Percentiles rank a stretch among this genome's conserved stretches.
phyloP scores from a whole-genome alignment of 352 stramenopile genomes.

The Phytophthora pini region DNA sequence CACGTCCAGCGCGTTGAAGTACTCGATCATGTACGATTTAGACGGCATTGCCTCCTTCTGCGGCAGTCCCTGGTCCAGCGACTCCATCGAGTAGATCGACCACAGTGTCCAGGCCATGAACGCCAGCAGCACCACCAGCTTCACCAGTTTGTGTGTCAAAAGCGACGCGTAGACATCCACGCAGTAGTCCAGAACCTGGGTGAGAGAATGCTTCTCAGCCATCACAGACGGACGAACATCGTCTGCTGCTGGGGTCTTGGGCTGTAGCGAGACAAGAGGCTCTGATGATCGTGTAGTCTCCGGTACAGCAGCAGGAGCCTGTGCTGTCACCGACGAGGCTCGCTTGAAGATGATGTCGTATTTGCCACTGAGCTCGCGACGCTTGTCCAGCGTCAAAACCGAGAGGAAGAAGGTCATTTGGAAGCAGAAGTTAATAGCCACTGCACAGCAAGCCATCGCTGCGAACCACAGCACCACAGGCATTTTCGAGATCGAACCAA shows the following conservation, averaged over 20 bases:
- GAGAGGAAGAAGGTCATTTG: constrained; percentile 69
- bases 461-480: constrained; percentile 71
- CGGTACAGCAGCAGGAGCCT: constrained; percentile 7
- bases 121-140: constrained; percentile 47
- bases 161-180: constrained; percentile 58
- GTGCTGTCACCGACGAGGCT: constrained; percentile 16
- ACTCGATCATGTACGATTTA: constrained; percentile 66
- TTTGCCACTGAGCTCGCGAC: constrained; percentile 54
- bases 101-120: constrained; percentile 55
- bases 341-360: constrained; percentile 59
- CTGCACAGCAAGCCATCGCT: constrained; percentile 58
- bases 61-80: constrained; percentile 56
- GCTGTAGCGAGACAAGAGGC: constrained; percentile 34
- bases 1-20: constrained; percentile 62
- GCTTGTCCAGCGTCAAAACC: constrained; percentile 64
- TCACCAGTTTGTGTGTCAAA: constrained; percentile 51
- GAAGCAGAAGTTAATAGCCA: constrained; percentile 66
- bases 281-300: constrained; percentile 23
- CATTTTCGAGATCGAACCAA: constrained; percentile 66
- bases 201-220: constrained; percentile 16
- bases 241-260: constrained; percentile 32
- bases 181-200: constrained; percentile 42
- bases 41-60: constrained; percentile 70
- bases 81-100: constrained; percentile 61
- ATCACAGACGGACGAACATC: constrained; percentile 13